These are phyloP conservation scores for Ephemerocybe angulata DNA, from an alignment of 768 basidiomycete species.

Conservation along the genomic window DNA sequence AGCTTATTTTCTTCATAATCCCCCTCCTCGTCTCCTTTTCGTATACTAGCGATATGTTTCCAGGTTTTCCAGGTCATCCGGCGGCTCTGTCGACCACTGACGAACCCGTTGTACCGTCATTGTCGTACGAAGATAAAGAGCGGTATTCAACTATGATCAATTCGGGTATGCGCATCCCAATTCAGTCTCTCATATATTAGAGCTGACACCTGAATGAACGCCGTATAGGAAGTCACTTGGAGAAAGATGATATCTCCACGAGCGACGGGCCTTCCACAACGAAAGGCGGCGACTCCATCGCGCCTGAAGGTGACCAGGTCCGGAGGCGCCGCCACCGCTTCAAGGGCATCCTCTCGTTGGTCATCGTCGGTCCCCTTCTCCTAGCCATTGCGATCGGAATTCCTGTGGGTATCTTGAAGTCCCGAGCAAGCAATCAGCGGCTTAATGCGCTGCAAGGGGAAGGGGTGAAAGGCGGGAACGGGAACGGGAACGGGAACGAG, in stretches of 20 bases:
- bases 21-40: no score
- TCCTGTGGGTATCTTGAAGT: neutral
- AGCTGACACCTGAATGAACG: neutral
- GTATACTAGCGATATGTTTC: no score
- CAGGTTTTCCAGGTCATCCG: neutral
- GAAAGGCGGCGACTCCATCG: neutral
- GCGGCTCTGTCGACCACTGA: neutral
- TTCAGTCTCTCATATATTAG: neutral
- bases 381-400: neutral
- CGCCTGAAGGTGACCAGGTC: neutral
- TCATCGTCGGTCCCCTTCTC: neutral
- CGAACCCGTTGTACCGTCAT: no score
- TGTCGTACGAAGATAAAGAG: constrained; percentile 2
- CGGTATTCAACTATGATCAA: neutral
- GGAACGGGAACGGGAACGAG: neutral
- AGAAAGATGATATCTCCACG: neutral
- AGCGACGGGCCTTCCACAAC: neutral
- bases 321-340: neutral
- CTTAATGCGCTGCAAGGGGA: no score
- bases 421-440: neutral
- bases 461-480: no score
- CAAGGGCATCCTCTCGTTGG: neutral
- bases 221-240: neutral
- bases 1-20: no score
- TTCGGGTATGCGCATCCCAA: neutral